A percentile compares a stretch with the other conserved stretches of the same genome.
These are phyloP conservation scores for Allomyces arbusculus DNA, from an alignment of 192 early-diverging fungal genomes.

Conservation along the genomic window DNA sequence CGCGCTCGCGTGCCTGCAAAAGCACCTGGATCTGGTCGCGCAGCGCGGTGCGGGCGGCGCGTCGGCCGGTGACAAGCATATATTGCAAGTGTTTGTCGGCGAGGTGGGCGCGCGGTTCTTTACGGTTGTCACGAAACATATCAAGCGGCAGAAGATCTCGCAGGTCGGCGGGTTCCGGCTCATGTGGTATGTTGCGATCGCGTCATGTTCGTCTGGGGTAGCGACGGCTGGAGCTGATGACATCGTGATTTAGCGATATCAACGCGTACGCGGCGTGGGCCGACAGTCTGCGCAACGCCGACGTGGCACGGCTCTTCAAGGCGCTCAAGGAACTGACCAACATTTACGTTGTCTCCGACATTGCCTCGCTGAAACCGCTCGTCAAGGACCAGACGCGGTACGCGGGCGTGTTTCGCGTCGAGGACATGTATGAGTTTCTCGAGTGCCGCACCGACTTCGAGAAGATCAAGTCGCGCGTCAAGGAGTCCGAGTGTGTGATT, in stretches of 20 bases:
- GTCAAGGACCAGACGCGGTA: slow-evolving; percentile 59
- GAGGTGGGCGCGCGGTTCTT: slow-evolving; percentile 77
- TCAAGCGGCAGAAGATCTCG: slow-evolving; percentile 59
- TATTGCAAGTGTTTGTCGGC: slow-evolving; percentile 72
- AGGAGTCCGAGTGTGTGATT: slow-evolving; percentile 14
- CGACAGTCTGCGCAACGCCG: slow-evolving; percentile 30
- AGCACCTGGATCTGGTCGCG: slow-evolving; percentile 48
- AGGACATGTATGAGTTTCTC: slow-evolving; percentile 70
- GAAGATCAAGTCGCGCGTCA: slow-evolving; percentile 50
- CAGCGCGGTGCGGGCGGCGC: too few relatives aligned
- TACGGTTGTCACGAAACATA: slow-evolving; percentile 61
- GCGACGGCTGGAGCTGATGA: not conserved
- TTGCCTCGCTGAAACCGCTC: slow-evolving; percentile 45
- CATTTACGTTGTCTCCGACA: slow-evolving; percentile 51
- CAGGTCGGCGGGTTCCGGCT: slow-evolving; percentile 76
- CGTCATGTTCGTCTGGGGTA: not conserved
- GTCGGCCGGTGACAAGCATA: slow-evolving; percentile 61
- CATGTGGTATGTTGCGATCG: slow-evolving; percentile 28
- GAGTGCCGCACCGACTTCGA: slow-evolving; percentile 55
- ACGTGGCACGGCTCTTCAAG: slow-evolving; percentile 46
- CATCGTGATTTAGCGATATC: slow-evolving; percentile 30
- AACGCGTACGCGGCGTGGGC: slow-evolving; percentile 64
- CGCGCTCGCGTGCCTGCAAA: slow-evolving; percentile 54
- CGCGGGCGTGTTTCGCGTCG: slow-evolving; percentile 45
- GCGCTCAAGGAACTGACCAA: slow-evolving; percentile 67